These are phyloP conservation scores for Coniferiporia weirii DNA, from an alignment of 1,284 basidiomycete species.

Conservation along the genomic window DNA sequence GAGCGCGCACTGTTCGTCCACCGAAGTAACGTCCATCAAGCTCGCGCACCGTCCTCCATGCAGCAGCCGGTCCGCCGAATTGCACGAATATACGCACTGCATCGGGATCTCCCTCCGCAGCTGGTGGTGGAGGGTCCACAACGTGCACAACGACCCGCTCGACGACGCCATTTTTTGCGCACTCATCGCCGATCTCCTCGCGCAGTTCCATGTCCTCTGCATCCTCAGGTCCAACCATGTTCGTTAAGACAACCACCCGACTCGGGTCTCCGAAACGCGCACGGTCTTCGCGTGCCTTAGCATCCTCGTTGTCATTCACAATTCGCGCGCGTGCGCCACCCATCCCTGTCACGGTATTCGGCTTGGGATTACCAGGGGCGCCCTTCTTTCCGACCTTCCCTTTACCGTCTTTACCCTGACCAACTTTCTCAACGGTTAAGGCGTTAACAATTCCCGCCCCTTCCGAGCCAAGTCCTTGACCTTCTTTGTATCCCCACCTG, in stretches of 20 bases:
- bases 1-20: constrained; percentile 75
- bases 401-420: constrained; percentile 37
- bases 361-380: constrained; percentile 21
- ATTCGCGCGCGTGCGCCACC: constrained; percentile 76
- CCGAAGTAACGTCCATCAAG: constrained; percentile 90
- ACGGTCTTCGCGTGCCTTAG: constrained; percentile 64
- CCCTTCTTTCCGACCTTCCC: constrained; percentile 31
- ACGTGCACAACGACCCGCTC: constrained; percentile 84
- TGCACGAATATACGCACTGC: constrained; percentile 80
- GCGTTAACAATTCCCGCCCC: constrained; percentile 86
- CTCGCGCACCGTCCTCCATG: constrained; percentile 90
- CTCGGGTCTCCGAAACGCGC: constrained; percentile 84
- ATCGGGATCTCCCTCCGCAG: constrained; percentile 44
- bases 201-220: constrained; percentile 81
- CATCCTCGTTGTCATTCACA: constrained; percentile 81
- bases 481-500: constrained; percentile 93
- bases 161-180: constrained; percentile 84
- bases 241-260: constrained; percentile 81
- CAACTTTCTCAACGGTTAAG: constrained; percentile 70
- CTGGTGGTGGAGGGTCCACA: constrained; percentile 49
- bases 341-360: constrained; percentile 30
- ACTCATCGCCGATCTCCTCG: constrained; percentile 88
- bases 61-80: constrained; percentile 85
- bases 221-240: constrained; percentile 80
- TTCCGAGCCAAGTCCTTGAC: constrained; percentile 82